These are phyloP conservation scores for Cladophialophora exuberans DNA, from an alignment of 2,329 filamentous ascomycete genomes.

Conservation along the genomic window DNA sequence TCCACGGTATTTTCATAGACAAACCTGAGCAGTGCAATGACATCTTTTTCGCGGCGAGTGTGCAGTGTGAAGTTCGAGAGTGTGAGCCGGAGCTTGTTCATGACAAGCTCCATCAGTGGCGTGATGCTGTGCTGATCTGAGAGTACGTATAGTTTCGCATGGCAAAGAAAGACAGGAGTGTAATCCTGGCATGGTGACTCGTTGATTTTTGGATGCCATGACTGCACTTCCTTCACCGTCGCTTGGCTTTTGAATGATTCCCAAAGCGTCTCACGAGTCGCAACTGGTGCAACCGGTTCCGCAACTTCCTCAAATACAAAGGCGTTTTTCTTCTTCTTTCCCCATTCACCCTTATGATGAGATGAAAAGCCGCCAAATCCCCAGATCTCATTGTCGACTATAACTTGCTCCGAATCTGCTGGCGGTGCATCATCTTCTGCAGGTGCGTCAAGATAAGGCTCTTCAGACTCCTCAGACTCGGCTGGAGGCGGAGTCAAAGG, in stretches of 20 bases:
- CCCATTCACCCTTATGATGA: neutral
- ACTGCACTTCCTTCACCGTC: neutral
- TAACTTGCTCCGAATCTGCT: neutral
- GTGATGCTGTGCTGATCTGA: constrained; percentile 46
- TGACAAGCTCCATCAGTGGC: constrained; percentile 37
- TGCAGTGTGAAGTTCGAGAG: constrained; percentile 39
- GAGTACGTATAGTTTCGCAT: constrained; percentile 45
- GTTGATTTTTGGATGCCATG: constrained; percentile 26
- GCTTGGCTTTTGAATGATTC: constrained; percentile 6
- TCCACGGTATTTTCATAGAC: constrained; percentile 41
- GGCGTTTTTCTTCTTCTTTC: neutral
- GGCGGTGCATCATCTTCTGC: neutral
- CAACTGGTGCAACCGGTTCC: neutral
- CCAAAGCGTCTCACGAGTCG: constrained; percentile 4
- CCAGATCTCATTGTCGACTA: neutral
- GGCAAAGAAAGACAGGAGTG: constrained; percentile 43
- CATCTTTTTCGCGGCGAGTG: constrained; percentile 32
- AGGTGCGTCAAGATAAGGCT: no score
- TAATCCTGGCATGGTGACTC: constrained; percentile 34
- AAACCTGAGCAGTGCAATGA: constrained; percentile 42
- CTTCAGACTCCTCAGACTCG: no score
- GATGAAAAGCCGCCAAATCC: no score
- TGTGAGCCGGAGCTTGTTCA: constrained; percentile 40
- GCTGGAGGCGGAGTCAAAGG: no score
- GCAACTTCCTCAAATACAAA: neutral